Conservation (phyloP, 2,329 filamentous ascomycete species). For the Neofusicoccum umdonicola region DNA sequence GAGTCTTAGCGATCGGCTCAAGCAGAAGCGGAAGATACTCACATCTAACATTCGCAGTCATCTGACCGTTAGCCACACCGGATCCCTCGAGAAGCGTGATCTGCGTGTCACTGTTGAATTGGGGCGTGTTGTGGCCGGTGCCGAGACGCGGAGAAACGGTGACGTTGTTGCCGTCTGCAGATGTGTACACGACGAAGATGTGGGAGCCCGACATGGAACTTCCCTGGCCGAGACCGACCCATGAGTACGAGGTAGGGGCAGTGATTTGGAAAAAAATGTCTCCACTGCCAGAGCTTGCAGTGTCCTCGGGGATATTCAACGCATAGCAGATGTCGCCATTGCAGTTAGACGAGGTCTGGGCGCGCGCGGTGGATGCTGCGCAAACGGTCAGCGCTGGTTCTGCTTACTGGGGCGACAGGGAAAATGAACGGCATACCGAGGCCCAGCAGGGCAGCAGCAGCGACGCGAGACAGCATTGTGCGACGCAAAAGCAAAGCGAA, state of each 20-base stretch:
- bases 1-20: not conserved
- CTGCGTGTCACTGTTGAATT: slow-evolving; percentile 41
- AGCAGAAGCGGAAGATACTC: slow-evolving; percentile 21
- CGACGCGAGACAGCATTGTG: slow-evolving; percentile 14
- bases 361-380: slow-evolving; percentile 9
- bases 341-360: slow-evolving; percentile 13
- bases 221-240: slow-evolving; percentile 58
- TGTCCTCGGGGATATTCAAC: slow-evolving; percentile 55
- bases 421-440: slow-evolving; percentile 1
- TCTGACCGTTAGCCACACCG: slow-evolving; percentile 51
- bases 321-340: slow-evolving; percentile 43
- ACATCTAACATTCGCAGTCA: slow-evolving; percentile 59
- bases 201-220: slow-evolving; percentile 53
- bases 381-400: not conserved
- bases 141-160: slow-evolving; percentile 55
- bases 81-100: slow-evolving; percentile 53
- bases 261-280: slow-evolving; percentile 60
- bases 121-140: slow-evolving; percentile 44
- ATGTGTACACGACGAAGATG: slow-evolving; percentile 60
- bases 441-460: slow-evolving; percentile 13
- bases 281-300: slow-evolving; percentile 50
- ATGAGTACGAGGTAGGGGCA: slow-evolving; percentile 53
- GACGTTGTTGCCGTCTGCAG: slow-evolving; percentile 52
- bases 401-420: not conserved
- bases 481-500: not conserved